Evolutionary conservation across 306 rosid genomes (phyloP), one percentile per base, ranked within the genome.

Genomic region (Rosa chinensis): DNA sequence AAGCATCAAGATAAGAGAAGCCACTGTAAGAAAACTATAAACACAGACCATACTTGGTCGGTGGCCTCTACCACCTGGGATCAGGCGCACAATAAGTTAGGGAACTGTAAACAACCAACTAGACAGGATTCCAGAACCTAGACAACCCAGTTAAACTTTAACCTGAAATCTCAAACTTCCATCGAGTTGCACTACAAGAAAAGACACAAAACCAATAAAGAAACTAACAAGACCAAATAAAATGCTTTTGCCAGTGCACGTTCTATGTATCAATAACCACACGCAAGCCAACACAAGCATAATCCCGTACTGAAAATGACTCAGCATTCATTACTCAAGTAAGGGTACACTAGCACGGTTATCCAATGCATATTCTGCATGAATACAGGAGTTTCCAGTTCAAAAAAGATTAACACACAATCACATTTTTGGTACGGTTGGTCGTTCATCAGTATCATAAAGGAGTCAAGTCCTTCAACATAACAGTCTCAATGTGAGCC

Each of bases 391-490:
- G 20, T 40, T 52, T 53, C 64, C 18, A 52, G 17, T 42, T 52
- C 45, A 73, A 80, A 68, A 50, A 72, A 72, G 53, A 45, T 40
- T n/a, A 39, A 52, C 56, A 74, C 53, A 52, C 58, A 40, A 48
- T 12, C 66, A 49, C 56, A 61, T 72, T 66, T 40, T 49, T 75
- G 23, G 10, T 42, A 71, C 47, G 70, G 56, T 67, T 76, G 23
- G 28, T 61, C 37, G 8, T 25, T 37, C 72, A 80, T 72, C 61
- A 21, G 70, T 69, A 77, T 55, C 77, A 72, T 58, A 77, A 56
- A 42, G 75, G 59, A 28, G 49, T 43, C 68, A 78, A 81, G 77
- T 5, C 61, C 72, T 72, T 64, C 73, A 73, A 78, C 59, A 32
- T n/a, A 39, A 48, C 72, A 79, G 73, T 59, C 43, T 52, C 53